A percentile compares a stretch with the other conserved stretches of the same genome.
These are phyloP conservation scores for Parathielavia appendiculata DNA, from an alignment of 495 filamentous ascomycete species.

Conservation along the genomic window DNA sequence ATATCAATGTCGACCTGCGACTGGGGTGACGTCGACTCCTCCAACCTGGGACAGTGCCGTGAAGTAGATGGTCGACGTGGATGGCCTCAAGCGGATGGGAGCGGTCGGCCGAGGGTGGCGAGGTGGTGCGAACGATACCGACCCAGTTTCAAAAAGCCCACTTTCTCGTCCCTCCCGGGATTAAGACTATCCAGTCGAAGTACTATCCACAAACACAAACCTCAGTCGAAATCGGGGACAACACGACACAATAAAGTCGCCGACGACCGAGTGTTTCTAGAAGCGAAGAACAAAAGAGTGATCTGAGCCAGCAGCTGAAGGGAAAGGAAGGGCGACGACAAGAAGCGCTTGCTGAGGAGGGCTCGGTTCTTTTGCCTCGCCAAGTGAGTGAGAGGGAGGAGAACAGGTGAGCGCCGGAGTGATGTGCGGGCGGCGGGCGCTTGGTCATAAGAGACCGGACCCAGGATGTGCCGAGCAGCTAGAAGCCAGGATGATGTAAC, in stretches of 20 bases:
- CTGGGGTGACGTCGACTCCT: conserved; percentile 28
- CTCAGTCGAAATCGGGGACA: neutral
- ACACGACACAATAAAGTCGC: conserved; percentile 14
- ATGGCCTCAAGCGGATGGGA: neutral
- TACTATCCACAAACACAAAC: conserved; percentile 13
- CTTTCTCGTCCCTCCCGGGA: conserved; percentile 13
- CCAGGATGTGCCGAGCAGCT: conserved; percentile 19
- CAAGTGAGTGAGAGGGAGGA: conserved; percentile 23
- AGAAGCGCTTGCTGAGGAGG: conserved; percentile 34
- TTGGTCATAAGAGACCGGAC: conserved; percentile 39
- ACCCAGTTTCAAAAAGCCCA: neutral
- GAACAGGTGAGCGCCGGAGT: conserved; percentile 17
- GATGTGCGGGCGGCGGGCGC: conserved; percentile 41
- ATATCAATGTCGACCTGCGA: conserved; percentile 50
- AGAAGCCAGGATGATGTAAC: conserved; percentile 17
- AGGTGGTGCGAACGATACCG: conserved; percentile 11
- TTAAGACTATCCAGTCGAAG: conserved; percentile 15
- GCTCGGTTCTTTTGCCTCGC: conserved; percentile 30
- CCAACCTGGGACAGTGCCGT: conserved; percentile 14
- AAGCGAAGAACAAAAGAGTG: conserved; percentile 45
- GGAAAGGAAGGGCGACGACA: conserved; percentile 40
- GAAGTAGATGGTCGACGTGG: neutral
- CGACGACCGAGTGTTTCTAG: conserved; percentile 13
- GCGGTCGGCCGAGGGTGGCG: neutral
- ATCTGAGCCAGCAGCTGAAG: conserved; percentile 57